These are phyloP conservation scores for Penicillium verrucosum DNA, from an alignment of 2,329 filamentous ascomycete genomes.

Conservation along the genomic window DNA sequence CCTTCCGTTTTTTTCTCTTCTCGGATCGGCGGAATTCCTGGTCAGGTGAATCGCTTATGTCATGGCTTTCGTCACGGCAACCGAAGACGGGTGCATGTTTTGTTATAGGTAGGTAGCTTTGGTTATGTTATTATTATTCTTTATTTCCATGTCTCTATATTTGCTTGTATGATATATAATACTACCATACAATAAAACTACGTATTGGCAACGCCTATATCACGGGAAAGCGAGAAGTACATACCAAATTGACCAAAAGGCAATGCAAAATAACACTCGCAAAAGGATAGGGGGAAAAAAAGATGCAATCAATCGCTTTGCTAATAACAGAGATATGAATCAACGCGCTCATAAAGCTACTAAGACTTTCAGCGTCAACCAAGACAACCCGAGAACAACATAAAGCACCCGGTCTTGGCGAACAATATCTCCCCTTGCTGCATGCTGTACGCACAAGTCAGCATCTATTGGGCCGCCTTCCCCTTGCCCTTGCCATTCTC, in stretches of 20 bases:
- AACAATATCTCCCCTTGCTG: slow-evolving; percentile 3
- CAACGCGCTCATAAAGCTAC: background rate
- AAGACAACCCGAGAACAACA: background rate
- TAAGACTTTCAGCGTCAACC: background rate
- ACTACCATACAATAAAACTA: background rate
- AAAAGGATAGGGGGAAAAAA: background rate
- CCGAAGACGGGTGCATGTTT: slow-evolving; percentile 6
- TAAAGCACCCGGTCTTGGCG: background rate
- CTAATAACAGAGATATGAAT: slow-evolving; percentile 1
- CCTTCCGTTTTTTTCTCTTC: slow-evolving; percentile 33
- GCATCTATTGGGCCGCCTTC: slow-evolving; percentile 16
- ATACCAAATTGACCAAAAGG: background rate
- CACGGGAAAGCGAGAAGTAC: background rate
- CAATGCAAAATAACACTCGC: background rate
- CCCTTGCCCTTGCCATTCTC: slow-evolving; percentile 11
- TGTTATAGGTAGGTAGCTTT: too few species aligned
- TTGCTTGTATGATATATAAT: background rate
- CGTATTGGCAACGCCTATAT: background rate
- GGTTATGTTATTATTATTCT: background rate
- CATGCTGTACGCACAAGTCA: background rate
- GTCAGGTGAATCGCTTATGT: slow-evolving; percentile 32
- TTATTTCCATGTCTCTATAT: background rate
- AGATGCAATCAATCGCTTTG: background rate
- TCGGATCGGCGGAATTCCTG: slow-evolving; percentile 38
- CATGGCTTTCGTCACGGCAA: slow-evolving; percentile 38